Conservation (phyloP, 148 eudicot species). For the Spergularia marina region DNA sequence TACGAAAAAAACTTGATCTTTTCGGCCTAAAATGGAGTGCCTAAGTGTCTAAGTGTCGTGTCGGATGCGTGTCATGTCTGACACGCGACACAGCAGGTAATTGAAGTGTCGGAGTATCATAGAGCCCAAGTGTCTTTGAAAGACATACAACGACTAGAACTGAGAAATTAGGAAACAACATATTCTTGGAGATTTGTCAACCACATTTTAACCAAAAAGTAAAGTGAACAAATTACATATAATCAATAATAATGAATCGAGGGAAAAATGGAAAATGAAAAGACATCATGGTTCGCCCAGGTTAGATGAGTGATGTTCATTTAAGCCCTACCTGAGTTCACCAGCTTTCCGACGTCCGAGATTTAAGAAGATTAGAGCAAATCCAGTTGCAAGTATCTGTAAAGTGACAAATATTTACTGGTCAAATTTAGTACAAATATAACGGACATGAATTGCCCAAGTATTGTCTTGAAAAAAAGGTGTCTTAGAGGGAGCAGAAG, state of each 20-base stretch:
- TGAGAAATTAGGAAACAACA: not conserved
- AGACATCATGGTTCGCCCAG: not conserved
- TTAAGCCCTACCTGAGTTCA: constrained; percentile 66
- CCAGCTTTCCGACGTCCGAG: constrained; percentile 87
- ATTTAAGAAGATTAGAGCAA: constrained; percentile 75
- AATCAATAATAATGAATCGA: not conserved
- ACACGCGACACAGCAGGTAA: no score
- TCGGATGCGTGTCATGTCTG: no score
- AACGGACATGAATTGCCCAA: no score
- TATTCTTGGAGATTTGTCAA: not conserved
- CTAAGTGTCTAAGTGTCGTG: no score
- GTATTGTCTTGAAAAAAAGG: not conserved
- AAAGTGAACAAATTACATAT: not conserved
- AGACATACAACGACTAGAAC: not conserved
- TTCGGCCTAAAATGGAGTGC: no score
- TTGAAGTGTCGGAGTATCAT: no score
- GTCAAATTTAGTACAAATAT: not conserved
- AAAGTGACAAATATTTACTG: not conserved
- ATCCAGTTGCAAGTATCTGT: constrained; percentile 95
- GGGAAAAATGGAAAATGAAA: not conserved
- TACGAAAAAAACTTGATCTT: no score
- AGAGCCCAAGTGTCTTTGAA: no score
- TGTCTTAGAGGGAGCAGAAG: not conserved
- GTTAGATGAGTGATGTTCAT: not conserved
- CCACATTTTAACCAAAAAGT: not conserved